These are phyloP conservation scores for Penicillium daleae DNA, from an alignment of 495 filamentous ascomycete species.

Conservation along the genomic window DNA sequence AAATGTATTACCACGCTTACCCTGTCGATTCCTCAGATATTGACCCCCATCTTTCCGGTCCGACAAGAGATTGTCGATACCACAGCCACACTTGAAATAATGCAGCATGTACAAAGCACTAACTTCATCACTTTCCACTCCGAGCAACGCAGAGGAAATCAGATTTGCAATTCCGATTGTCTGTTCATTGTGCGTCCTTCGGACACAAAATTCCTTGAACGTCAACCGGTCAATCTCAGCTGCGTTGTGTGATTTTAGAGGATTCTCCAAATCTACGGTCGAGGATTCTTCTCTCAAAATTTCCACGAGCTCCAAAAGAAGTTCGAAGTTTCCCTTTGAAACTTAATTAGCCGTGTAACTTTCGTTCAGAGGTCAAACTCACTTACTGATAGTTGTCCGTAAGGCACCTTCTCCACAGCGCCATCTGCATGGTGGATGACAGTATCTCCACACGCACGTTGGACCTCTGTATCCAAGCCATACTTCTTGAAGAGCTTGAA, in stretches of 20 bases:
- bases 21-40: constrained; percentile 37
- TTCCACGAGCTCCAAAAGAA: constrained; percentile 5
- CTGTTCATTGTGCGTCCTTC: background rate
- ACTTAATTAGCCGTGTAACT: background rate
- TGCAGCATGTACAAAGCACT: constrained; percentile 52
- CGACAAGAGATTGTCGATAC: constrained; percentile 45
- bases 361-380: background rate
- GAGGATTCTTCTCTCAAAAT: constrained; percentile 10
- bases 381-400: background rate
- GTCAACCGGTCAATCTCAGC: constrained; percentile 10
- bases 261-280: constrained; percentile 13
- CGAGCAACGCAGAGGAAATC: constrained; percentile 39
- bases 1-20: background rate
- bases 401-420: constrained; percentile 17
- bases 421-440: constrained; percentile 34
- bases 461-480: constrained; percentile 41
- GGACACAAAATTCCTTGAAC: constrained; percentile 10
- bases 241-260: constrained; percentile 8
- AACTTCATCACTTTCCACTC: constrained; percentile 44
- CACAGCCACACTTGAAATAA: constrained; percentile 47
- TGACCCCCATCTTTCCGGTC: constrained; percentile 51
- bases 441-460: constrained; percentile 36
- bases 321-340: constrained; percentile 17
- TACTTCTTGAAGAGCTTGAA: constrained; percentile 38
- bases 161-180: constrained; percentile 5